These are phyloP conservation scores for Gossypium schwendimanii DNA, from an alignment of 441 rosid species.

Conservation along the genomic window DNA sequence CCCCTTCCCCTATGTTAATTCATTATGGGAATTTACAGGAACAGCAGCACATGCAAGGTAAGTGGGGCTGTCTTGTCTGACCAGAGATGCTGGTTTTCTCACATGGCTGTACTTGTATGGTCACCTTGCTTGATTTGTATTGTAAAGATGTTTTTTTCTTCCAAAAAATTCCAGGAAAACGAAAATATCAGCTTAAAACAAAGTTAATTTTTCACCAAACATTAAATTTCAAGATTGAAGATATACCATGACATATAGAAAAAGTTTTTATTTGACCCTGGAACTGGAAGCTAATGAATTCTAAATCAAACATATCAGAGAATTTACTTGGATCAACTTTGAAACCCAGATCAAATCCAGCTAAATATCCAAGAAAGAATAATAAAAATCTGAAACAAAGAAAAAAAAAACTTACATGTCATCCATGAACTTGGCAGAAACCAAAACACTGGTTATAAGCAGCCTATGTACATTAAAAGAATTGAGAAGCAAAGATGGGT, in stretches of 20 bases:
- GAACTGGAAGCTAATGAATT: background rate
- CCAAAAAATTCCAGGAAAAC: background rate
- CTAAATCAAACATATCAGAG: background rate
- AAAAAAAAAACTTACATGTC: constrained; percentile 51
- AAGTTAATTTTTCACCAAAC: background rate
- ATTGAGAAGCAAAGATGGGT: constrained; percentile 52
- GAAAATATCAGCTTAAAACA: background rate
- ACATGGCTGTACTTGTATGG: constrained; percentile 12
- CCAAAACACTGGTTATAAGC: constrained; percentile 74
- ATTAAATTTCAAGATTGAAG: background rate
- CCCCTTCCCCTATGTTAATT: background rate
- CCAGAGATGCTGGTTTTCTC: constrained; percentile 11
- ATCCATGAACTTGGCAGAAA: constrained; percentile 88
- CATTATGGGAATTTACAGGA: constrained; percentile 16
- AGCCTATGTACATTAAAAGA: constrained; percentile 72
- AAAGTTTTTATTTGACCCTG: background rate
- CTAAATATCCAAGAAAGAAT: background rate
- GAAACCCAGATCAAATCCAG: constrained; percentile 4
- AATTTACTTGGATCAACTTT: background rate
- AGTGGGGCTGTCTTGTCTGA: constrained; percentile 14
- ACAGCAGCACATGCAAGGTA: constrained; percentile 11
- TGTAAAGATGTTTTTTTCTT: too few species aligned
- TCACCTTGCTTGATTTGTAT: background rate
- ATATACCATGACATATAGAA: background rate
- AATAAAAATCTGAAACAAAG: background rate